These are phyloP conservation scores for Saccharomycopsis hybrid DNA, from an alignment of 1,139 yeast genomes.

Conservation along the genomic window DNA sequence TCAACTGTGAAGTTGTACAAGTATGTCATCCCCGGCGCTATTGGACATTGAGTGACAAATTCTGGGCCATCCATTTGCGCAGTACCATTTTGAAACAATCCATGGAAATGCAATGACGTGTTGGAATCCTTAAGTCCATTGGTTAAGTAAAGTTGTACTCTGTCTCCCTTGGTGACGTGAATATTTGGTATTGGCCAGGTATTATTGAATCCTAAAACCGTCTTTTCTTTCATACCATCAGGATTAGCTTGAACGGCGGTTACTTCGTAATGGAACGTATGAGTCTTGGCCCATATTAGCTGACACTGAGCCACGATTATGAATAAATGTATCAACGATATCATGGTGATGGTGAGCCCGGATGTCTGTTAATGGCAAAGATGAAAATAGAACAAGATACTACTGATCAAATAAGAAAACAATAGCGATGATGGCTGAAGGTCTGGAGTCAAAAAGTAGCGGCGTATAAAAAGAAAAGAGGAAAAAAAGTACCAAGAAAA, in stretches of 20 bases:
- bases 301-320: no score
- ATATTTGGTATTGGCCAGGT: slow-evolving; percentile 83
- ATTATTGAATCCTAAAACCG: slow-evolving; percentile 74
- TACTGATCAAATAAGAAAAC: no score
- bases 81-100: slow-evolving; percentile 72
- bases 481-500: no score
- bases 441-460: no score
- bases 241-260: slow-evolving; percentile 69
- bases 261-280: slow-evolving; percentile 64
- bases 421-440: no score
- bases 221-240: slow-evolving; percentile 63
- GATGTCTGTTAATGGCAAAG: no score
- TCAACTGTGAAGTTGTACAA: slow-evolving; percentile 74
- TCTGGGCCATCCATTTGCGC: slow-evolving; percentile 85
- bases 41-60: slow-evolving; percentile 81
- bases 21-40: slow-evolving; percentile 65
- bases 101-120: slow-evolving; percentile 87
- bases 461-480: no score
- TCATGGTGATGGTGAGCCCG: no score
- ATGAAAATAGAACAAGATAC: no score
- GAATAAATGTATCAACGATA: no score
- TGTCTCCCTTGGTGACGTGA: slow-evolving; percentile 67
- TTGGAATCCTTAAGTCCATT: slow-evolving; percentile 63
- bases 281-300: slow-evolving; percentile 43
- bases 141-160: slow-evolving; percentile 58